These are phyloP conservation scores for Salix brachista DNA, from an alignment of 345 rosid species.

Conservation along the genomic window DNA sequence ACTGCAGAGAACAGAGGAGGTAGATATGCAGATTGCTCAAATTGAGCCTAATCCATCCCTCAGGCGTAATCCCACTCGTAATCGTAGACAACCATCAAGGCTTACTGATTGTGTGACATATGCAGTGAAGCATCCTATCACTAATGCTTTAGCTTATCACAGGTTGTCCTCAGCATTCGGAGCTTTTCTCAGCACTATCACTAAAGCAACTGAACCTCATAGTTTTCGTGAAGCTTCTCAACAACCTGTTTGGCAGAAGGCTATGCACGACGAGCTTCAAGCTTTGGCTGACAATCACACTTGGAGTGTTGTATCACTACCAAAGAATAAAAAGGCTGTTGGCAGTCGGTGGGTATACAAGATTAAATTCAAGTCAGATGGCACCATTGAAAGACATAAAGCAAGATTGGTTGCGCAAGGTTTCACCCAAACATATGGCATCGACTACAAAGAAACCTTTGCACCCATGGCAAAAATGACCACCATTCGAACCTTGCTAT, in stretches of 20 bases:
- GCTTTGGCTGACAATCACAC: background rate
- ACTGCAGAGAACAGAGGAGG: no score
- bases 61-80: no score
- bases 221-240: background rate
- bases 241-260: background rate
- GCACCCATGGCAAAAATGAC: background rate
- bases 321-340: background rate
- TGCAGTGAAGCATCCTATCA: no score
- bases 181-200: background rate
- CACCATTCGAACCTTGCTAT: background rate
- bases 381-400: background rate
- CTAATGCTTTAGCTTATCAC: no score
- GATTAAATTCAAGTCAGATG: background rate
- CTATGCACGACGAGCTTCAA: background rate
- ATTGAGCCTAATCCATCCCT: no score
- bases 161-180: background rate
- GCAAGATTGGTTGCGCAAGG: background rate
- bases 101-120: no score
- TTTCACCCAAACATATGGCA: background rate
- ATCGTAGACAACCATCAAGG: no score
- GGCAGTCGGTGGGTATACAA: background rate
- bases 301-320: background rate
- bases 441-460: background rate
- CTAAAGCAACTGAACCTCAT: background rate
- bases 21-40: no score